Evolutionary conservation across 2,329 filamentous ascomycete genomes (phyloP), one percentile per base, ranked within the genome.

Genomic region (Verticillium dahliae): DNA sequence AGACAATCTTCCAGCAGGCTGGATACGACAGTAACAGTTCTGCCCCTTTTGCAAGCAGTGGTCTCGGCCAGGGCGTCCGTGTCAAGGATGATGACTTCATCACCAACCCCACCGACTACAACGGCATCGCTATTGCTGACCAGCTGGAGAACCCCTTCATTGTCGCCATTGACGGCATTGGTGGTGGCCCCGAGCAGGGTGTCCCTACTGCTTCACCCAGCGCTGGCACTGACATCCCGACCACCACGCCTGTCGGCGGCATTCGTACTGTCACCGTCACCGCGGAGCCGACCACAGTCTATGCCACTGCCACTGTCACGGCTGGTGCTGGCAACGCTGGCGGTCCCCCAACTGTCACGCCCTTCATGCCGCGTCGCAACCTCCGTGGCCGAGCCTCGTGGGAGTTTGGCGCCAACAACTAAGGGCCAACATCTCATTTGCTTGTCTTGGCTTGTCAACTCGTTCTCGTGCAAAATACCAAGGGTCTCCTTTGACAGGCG

Each of bases 61-160:
- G 39, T 13, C n/a, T 52, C 18, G 18, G 4, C 11, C 7, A 52
- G 7, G n/a, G n/a, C 18, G 18, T 52, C 15, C 45, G 45, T 11
- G 52, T 31, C 45, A 39, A 61, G 37, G 67, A 60, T 3, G 65
- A 69, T 57, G 57, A 64, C 22, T 81, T 75, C 62, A 66, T 71
- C 57, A 62, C 71, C 2, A 68, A 74, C 54, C 75, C n/a, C 18
- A 6, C 77, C 62, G 72, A 80, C 67, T 71, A 78, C 60, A 77
- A 77, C 69, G 71, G 69, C 60, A 76, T 74, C 33, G 81, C 77
- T 55, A 77, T 83, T 64, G 68, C 75, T 62, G 68, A 68, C 4
- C 80, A 84, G 72, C 77, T 83, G 69, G 63, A 65, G 38, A 76
- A 72, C 63, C 75, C 76, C 67, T 84, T 78, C 66, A 71, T 78